These are phyloP conservation scores for Leccinum fuscescens DNA, from an alignment of 1,284 basidiomycete genomes.

Conservation along the genomic window DNA sequence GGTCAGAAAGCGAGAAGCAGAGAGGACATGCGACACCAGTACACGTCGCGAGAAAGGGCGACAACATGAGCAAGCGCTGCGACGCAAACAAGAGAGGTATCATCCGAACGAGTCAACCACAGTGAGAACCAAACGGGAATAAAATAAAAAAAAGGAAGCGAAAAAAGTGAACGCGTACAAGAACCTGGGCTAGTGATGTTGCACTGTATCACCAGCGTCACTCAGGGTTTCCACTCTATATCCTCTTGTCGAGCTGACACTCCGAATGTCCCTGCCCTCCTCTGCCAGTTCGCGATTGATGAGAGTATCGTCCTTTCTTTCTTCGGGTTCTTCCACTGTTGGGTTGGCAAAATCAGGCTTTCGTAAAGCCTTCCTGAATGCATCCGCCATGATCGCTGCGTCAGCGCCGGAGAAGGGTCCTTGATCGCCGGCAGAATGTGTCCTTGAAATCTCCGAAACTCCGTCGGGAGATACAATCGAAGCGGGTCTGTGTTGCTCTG, in stretches of 20 bases:
- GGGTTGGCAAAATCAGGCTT: constrained; percentile 76
- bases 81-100: constrained; percentile 34
- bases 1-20: constrained; percentile 35
- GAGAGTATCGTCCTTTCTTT: constrained; percentile 45
- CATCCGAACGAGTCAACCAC: constrained; percentile 36
- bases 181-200: constrained; percentile 43
- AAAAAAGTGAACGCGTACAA: constrained; percentile 29
- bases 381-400: constrained; percentile 85
- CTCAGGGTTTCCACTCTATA: constrained; percentile 71
- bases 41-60: constrained; percentile 27
- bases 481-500: constrained; percentile 37
- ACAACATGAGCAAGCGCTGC: constrained; percentile 31
- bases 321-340: constrained; percentile 63
- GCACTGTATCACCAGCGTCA: constrained; percentile 53
- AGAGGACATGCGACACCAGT: constrained; percentile 28
- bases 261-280: constrained; percentile 78
- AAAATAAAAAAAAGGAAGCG: constrained; percentile 27
- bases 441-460: constrained; percentile 64
- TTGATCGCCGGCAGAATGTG: constrained; percentile 53
- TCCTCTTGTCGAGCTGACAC: constrained; percentile 72
- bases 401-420: constrained; percentile 77
- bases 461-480: constrained; percentile 59
- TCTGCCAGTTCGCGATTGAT: constrained; percentile 73
- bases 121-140: constrained; percentile 32
- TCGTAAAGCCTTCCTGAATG: constrained; percentile 77